A percentile compares a stretch with the other conserved stretches of the same genome.
phyloP scores from a whole-genome alignment of 495 filamentous ascomycete genomes.

The Penicillium tannophilum region DNA sequence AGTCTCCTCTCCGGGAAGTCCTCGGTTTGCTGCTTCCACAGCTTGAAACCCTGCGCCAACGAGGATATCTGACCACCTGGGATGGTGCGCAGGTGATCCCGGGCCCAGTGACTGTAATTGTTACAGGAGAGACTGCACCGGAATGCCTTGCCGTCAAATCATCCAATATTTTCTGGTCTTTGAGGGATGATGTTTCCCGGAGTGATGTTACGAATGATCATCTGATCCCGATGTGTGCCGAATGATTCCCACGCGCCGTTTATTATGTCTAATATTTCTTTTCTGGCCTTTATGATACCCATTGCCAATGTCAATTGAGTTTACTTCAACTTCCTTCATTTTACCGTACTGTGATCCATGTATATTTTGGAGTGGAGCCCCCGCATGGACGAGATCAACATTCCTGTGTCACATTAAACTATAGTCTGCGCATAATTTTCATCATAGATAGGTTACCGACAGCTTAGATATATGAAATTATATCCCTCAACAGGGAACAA shows the following conservation, averaged over 20 bases:
- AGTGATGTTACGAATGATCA: slow-evolving; percentile 12
- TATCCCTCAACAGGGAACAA: neutral
- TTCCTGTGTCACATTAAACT: slow-evolving; percentile 12
- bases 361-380: neutral
- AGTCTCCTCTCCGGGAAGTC: slow-evolving; percentile 15
- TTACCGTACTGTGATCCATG: neutral
- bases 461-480: neutral
- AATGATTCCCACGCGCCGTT: slow-evolving; percentile 11
- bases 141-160: slow-evolving; percentile 39
- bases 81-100: slow-evolving; percentile 45
- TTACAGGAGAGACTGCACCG: slow-evolving; percentile 65
- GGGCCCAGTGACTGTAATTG: slow-evolving; percentile 71
- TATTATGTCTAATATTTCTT: slow-evolving; percentile 5
- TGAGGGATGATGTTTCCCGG: slow-evolving; percentile 34
- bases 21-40: slow-evolving; percentile 34
- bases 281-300: slow-evolving; percentile 16
- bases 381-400: neutral
- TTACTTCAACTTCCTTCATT: neutral
- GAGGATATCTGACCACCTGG: slow-evolving; percentile 59
- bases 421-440: slow-evolving; percentile 1
- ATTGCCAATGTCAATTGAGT: slow-evolving; percentile 1
- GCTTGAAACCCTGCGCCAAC: slow-evolving; percentile 58
- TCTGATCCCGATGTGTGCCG: slow-evolving; percentile 18
- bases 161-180: slow-evolving; percentile 69
- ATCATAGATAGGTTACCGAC: neutral